Conservation (phyloP, 2,329 filamentous ascomycete species). For the Neoscytalidium dimidiatum region DNA sequence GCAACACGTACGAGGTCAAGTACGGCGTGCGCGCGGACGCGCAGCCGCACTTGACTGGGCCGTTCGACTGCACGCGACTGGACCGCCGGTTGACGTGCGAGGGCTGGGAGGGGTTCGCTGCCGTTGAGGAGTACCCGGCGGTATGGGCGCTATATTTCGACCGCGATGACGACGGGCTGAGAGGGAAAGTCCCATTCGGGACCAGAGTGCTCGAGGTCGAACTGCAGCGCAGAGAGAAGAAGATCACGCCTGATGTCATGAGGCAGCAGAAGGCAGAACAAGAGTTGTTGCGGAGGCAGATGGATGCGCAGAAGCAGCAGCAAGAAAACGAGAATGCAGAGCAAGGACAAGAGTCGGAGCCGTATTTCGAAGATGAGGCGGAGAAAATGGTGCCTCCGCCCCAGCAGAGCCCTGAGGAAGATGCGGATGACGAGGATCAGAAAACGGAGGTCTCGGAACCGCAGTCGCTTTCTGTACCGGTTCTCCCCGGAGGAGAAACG, state of each 20-base stretch:
- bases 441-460: background rate
- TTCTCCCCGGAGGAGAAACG: background rate
- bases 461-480: background rate
- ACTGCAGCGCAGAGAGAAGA: slow-evolving; percentile 4
- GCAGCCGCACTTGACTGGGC: slow-evolving; percentile 38
- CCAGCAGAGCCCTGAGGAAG: background rate
- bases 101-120: slow-evolving; percentile 26
- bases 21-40: slow-evolving; percentile 39
- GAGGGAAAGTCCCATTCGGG: background rate
- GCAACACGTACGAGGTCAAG: slow-evolving; percentile 36
- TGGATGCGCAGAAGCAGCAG: slow-evolving; percentile 1
- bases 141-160: slow-evolving; percentile 50
- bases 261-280: slow-evolving; percentile 7
- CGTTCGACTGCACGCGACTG: slow-evolving; percentile 41
- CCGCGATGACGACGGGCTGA: slow-evolving; percentile 36
- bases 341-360: background rate
- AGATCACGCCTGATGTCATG: slow-evolving; percentile 28
- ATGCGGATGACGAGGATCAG: background rate
- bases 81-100: slow-evolving; percentile 40
- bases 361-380: background rate
- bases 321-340: background rate
- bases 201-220: slow-evolving; percentile 4
- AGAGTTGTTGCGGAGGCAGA: background rate
- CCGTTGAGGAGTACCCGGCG: slow-evolving; percentile 37
- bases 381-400: background rate